Evolutionary conservation across 148 eudicot species (phyloP).

Genomic region (Vaccinium myrtillus): DNA sequence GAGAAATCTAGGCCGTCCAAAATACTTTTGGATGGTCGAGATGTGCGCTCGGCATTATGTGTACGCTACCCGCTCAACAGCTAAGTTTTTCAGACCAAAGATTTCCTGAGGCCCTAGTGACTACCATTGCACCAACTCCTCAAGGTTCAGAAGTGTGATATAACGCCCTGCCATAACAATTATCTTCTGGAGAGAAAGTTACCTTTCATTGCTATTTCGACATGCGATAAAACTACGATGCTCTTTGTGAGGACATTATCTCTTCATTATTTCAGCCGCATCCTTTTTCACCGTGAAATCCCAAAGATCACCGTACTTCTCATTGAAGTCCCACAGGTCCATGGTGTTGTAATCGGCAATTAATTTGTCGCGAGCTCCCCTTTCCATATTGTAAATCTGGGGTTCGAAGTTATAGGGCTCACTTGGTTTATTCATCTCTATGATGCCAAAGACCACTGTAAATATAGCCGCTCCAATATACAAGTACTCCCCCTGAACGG

Average conservation of each 20-base stretch:
- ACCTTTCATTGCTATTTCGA: neutral
- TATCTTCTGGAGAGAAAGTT: neutral
- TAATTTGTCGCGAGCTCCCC: conserved; percentile 82
- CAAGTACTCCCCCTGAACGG: conserved; percentile 74
- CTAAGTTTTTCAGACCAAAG: neutral
- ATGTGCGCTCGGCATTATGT: too few species aligned
- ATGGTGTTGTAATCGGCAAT: conserved; percentile 89
- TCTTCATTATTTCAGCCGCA: conserved; percentile 46
- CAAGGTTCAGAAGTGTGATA: neutral
- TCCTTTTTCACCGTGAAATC: conserved; percentile 78
- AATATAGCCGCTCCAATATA: conserved; percentile 91
- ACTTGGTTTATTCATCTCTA: conserved; percentile 90
- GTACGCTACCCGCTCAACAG: too few species aligned
- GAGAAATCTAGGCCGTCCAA: too few species aligned
- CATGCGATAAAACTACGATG: neutral
- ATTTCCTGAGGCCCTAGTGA: neutral
- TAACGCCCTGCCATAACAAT: neutral
- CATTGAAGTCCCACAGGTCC: conserved; percentile 95
- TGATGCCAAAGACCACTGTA: conserved; percentile 58
- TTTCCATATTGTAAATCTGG: conserved; percentile 90
- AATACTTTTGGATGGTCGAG: too few species aligned
- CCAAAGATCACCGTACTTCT: conserved; percentile 95
- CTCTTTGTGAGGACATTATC: conserved; percentile 27
- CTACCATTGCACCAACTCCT: neutral
- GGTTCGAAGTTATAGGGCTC: conserved; percentile 91